Base-by-base conservation (phyloP, 106 monocot species). In the Dendrobium huoshanense region DNA sequence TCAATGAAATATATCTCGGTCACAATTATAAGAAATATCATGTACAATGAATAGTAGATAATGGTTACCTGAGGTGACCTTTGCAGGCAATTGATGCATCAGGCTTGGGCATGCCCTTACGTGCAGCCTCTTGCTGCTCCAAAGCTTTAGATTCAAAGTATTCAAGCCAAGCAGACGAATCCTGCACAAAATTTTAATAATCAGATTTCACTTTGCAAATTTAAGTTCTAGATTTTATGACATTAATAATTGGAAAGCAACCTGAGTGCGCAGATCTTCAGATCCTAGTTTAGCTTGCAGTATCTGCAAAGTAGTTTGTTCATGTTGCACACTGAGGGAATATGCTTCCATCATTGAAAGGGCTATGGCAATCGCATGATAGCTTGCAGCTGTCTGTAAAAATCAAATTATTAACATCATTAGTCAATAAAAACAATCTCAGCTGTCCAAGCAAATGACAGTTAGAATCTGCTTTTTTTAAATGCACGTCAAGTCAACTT, bases 271-370 rank as follows among this genome's bases (percentile, higher is more conserved):
- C 55, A 96, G 91, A 84, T 96, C 96, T 43, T 91, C 93, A 51
- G 88, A 41, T 20, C 95, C 95, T 82, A 95, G 89, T 84, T 93
- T 95, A 41, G 82, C 84, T 58, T 91, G 81, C 68, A 95, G 95
- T 83, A 95, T 95, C 81, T 88, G 91, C 81, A 95, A 82, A 75
- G 95, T 93, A 27, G 95, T 95, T 82, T 93, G 91, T 83, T 95
- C 95, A 84, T 95, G 95, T 80, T 95, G 95, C 80, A 91, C 85
- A 55, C 95, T 95, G 29, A 95, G 87, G 3, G 95, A 86, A 85
- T 89, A 95, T 8, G 95, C 95, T 25, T 95, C 95, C 95, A 95
- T 95, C 95, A 95, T 93, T 67, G 95, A 95, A 74, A 95, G 89
- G 31, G 95, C 95, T 85, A 95, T 95, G 11, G 95, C 95, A 83